Evolutionary conservation across 768 basidiomycete species (phyloP).

Genomic region (Tylopilus rubrobrunneus): DNA sequence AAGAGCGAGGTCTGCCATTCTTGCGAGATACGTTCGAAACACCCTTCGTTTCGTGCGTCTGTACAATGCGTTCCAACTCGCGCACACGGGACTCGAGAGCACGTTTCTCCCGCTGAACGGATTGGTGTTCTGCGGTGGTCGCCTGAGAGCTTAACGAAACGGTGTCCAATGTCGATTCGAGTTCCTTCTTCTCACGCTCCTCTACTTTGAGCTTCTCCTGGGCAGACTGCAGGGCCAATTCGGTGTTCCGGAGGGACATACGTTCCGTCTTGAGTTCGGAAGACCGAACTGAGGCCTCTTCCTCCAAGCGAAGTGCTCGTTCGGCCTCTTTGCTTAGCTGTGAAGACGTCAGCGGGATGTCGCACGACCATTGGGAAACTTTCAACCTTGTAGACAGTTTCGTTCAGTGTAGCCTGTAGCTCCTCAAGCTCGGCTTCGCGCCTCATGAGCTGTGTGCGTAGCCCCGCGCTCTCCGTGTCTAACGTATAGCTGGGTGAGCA

Average conservation of each 20-base stretch:
- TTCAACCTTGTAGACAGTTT: slow-evolving; percentile 36
- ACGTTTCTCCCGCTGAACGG: slow-evolving; percentile 55
- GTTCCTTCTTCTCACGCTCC: slow-evolving; percentile 47
- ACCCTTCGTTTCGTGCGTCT: slow-evolving; percentile 34
- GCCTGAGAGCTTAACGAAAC: slow-evolving; percentile 52
- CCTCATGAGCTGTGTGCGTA: slow-evolving; percentile 33
- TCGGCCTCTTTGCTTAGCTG: slow-evolving; percentile 58
- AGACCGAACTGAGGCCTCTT: slow-evolving; percentile 43
- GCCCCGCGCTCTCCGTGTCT: slow-evolving; percentile 37
- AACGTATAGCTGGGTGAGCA: slow-evolving; percentile 4
- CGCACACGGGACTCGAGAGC: slow-evolving; percentile 54
- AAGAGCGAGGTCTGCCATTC: slow-evolving; percentile 49
- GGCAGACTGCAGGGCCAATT: slow-evolving; percentile 43
- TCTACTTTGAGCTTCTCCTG: slow-evolving; percentile 50
- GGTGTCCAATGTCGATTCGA: slow-evolving; percentile 53
- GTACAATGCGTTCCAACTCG: slow-evolving; percentile 48
- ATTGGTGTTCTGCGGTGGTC: slow-evolving; percentile 38
- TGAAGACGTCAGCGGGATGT: slow-evolving; percentile 6
- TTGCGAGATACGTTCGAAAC: slow-evolving; percentile 32
- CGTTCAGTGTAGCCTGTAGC: slow-evolving; percentile 30
- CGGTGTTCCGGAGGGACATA: slow-evolving; percentile 48
- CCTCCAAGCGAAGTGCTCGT: slow-evolving; percentile 53
- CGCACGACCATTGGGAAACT: not conserved
- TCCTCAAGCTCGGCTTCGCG: slow-evolving; percentile 36
- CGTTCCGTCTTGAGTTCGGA: slow-evolving; percentile 57